phyloP scores from a whole-genome alignment of 2,329 filamentous ascomycete genomes.

The Aspergillus pseudoviridinutans region DNA sequence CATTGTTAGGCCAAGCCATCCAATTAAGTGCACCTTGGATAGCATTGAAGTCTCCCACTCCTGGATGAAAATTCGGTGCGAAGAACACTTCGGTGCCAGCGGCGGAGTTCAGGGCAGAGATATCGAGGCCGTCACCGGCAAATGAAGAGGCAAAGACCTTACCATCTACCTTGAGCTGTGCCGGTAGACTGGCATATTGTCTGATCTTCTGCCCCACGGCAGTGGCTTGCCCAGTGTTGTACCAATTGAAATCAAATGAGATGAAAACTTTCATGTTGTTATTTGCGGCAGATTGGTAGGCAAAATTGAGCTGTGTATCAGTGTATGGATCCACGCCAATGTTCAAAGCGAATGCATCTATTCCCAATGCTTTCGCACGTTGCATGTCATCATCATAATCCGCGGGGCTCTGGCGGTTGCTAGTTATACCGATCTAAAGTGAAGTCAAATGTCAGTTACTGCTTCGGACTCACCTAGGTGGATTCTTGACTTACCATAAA shows the following conservation, averaged over 20 bases:
- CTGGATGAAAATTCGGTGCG: constrained; percentile 49
- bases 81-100: constrained; percentile 47
- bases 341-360: constrained; percentile 51
- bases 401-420: constrained; percentile 38
- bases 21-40: constrained; percentile 45
- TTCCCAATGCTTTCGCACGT: constrained; percentile 40
- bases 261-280: constrained; percentile 53
- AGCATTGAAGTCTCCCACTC: constrained; percentile 32
- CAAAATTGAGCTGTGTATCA: constrained; percentile 46
- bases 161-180: constrained; percentile 48
- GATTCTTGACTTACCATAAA: constrained; percentile 36
- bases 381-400: constrained; percentile 50
- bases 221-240: constrained; percentile 32
- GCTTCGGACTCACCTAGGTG: no score
- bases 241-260: constrained; percentile 56
- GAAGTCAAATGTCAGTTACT: background rate
- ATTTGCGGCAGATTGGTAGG: constrained; percentile 48
- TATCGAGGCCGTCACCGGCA: constrained; percentile 46
- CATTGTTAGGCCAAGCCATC: constrained; percentile 43
- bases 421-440: constrained; percentile 43
- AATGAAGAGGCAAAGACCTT: constrained; percentile 55
- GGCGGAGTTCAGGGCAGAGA: constrained; percentile 39
- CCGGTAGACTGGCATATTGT: constrained; percentile 42
- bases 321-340: constrained; percentile 44
- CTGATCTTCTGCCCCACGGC: constrained; percentile 45